A percentile compares a stretch with the other conserved stretches of the same genome.
Evolutionary conservation across 805 yeast genomes (phyloP).

Genomic region (Kregervanrija delftensis): DNA sequence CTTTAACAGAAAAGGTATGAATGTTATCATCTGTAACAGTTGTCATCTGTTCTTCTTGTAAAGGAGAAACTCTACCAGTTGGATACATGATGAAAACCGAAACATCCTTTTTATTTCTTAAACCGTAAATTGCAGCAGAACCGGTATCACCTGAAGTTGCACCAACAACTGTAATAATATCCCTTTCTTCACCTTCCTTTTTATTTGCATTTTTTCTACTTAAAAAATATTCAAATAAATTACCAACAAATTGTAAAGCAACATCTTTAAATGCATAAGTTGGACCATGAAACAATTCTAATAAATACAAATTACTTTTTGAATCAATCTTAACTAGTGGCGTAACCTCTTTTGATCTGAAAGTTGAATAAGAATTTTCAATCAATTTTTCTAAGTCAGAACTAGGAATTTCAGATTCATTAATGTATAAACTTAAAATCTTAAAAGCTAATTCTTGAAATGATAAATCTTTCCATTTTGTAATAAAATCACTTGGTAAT

Average conservation of each 20-base stretch:
- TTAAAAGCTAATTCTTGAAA: conserved; percentile 86
- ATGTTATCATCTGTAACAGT: conserved; percentile 90
- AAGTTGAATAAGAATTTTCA: conserved; percentile 76
- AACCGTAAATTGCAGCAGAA: conserved; percentile 96
- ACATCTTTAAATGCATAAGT: conserved; percentile 99
- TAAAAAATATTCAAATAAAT: conserved; percentile 88
- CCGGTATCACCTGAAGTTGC: conserved; percentile 99
- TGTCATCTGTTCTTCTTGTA: conserved; percentile 98
- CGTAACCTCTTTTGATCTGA: conserved; percentile 82
- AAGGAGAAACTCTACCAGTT: conserved; percentile 94
- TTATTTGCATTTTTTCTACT: conserved; percentile 59
- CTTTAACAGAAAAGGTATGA: conserved; percentile 90
- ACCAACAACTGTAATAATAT: conserved; percentile 91
- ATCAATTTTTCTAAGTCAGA: conserved; percentile 60
- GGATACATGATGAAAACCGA: conserved; percentile 95
- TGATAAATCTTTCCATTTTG: conserved; percentile 63
- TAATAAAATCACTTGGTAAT: conserved; percentile 45
- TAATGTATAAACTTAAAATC: conserved; percentile 74
- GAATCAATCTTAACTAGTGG: conserved; percentile 60
- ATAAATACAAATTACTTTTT: conserved; percentile 49
- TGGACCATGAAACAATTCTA: conserved; percentile 98
- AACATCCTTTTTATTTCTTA: conserved; percentile 96
- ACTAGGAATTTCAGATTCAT: conserved; percentile 64
- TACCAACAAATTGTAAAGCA: conserved; percentile 96
- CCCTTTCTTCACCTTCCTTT: conserved; percentile 47